Conservation (phyloP, 139 green algal genomes). For the Medakamo hakoo region DNA sequence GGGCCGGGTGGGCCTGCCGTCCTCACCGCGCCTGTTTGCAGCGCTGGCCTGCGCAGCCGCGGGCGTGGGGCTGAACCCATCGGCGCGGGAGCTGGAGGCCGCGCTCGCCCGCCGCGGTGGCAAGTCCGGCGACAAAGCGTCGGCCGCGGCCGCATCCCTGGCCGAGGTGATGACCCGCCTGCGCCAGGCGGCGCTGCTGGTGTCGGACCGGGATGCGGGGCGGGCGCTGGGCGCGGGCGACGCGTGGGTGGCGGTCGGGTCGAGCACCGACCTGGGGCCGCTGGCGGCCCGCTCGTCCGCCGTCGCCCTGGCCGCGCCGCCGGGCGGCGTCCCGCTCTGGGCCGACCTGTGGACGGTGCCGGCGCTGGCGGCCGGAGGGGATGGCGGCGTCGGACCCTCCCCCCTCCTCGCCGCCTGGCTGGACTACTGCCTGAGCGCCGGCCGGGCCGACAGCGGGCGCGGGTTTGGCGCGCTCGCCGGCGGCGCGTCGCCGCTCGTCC, state of each 20-base stretch:
- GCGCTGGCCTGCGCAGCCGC: background rate
- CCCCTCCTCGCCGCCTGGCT: background rate
- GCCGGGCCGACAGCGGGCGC: background rate
- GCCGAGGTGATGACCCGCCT: background rate
- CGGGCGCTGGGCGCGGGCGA: background rate
- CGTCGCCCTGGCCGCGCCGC: background rate
- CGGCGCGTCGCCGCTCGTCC: background rate
- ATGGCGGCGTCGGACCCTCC: background rate
- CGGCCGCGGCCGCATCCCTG: too few species aligned
- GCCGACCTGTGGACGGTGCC: background rate
- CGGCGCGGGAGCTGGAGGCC: background rate
- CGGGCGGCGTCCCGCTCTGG: background rate
- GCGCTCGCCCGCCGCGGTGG: too few species aligned
- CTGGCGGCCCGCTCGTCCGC: background rate
- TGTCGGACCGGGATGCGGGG: background rate
- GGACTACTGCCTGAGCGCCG: background rate
- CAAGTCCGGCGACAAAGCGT: too few species aligned
- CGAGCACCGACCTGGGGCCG: background rate
- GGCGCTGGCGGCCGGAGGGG: background rate
- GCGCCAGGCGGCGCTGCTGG: background rate
- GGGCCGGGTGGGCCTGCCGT: background rate
- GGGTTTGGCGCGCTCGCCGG: background rate
- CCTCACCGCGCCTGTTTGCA: background rate
- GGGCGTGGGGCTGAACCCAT: background rate
- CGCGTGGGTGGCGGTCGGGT: background rate